Base-by-base conservation (phyloP, 116 monocot species). In the Trichopus zeylanicus region DNA sequence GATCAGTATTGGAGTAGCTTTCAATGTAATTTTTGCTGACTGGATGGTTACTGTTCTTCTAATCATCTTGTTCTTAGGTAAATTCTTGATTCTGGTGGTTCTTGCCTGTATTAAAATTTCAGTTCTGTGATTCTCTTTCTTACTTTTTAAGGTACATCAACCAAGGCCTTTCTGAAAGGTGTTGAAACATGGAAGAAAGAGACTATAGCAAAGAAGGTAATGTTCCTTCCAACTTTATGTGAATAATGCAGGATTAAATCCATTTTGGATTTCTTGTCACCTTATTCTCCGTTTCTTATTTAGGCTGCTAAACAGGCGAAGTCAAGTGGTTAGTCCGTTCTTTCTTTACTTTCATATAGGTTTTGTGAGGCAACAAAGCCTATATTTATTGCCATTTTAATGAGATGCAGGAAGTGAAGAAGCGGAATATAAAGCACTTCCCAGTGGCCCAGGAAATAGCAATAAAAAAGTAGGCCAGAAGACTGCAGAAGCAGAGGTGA, bases 111-210 rank as follows among this genome's bases (percentile, higher is more conserved):
- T 23, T 53, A 24, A 26, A 1, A 26, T 6, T 26, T 15, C 23
- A 46, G 15, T 47, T 18, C 46, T 18, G 31, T 46, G 46, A 28
- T 27, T 26, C 20, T 66, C 19, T 10, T 55, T 12, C 6, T 7
- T 18, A 10, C 48, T 64, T 57, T 55, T 64, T 26, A 46, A 92
- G 92, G 73, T 18, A 92, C 92, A 60, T 92, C 92, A 21, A 78
- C 81, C 25, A 92, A 87, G 75, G 87, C 92, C 25, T 92, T 87
- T 33, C n/a, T 87, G 22, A 87, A 57, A 63, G 92, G 92, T 15
- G 68, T 87, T 6, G 87, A 86, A 19, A 84, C 84, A 37, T 92
- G 92, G 92, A 92, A 92, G 75, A 92, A 92, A 67, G 92, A 92
- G 71, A 92, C 92, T 1, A 67, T 92, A 42, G 47, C 55, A n/a